Evolutionary conservation across 116 monocot species (phyloP).

Genomic region (Trichopus zeylanicus): DNA sequence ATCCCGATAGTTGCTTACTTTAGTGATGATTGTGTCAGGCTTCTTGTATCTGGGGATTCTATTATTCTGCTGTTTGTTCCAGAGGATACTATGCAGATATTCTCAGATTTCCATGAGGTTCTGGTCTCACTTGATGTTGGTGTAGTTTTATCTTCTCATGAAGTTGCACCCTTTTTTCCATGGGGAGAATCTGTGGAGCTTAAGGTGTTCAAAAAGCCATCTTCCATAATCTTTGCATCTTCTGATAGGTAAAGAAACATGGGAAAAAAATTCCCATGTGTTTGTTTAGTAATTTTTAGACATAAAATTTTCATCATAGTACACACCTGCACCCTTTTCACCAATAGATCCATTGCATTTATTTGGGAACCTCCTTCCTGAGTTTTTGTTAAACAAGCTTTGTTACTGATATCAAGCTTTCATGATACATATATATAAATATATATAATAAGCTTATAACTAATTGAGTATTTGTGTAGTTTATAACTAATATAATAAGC

Average conservation of each 20-base stretch:
- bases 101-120: slow-evolving; percentile 23
- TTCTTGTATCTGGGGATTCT: slow-evolving; percentile 52
- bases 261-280: background rate
- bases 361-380: no score
- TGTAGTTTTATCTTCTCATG: slow-evolving; percentile 43
- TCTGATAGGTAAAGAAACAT: slow-evolving; percentile 57
- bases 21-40: slow-evolving; percentile 24
- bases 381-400: no score
- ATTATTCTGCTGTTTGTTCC: slow-evolving; percentile 56
- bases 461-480: no score
- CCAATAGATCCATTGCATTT: no score
- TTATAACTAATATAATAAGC: no score
- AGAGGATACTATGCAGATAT: slow-evolving; percentile 38
- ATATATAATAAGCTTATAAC: no score
- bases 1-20: background rate
- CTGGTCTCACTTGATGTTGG: slow-evolving; percentile 49
- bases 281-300: background rate
- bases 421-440: no score
- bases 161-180: slow-evolving; percentile 47
- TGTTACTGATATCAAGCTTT: no score
- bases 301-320: no score
- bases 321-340: no score
- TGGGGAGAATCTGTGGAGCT: slow-evolving; percentile 10
- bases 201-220: slow-evolving; percentile 29
- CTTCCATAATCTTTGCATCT: slow-evolving; percentile 49